These are phyloP conservation scores for Ocimum tenuiflorum DNA, from an alignment of 257 asterid species.

Conservation along the genomic window DNA sequence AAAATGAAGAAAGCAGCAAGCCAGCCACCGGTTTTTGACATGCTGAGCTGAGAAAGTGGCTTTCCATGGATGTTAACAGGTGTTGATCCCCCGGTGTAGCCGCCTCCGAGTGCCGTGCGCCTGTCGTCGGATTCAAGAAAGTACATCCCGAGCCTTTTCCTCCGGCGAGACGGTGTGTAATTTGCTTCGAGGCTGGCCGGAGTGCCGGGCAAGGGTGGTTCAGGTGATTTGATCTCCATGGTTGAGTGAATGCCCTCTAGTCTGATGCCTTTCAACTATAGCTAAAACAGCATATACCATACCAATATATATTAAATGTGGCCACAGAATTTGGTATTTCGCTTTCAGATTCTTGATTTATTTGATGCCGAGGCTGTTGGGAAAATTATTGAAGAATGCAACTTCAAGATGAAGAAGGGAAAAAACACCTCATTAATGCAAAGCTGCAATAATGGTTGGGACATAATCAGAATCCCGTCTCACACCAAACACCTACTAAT, in stretches of 20 bases:
- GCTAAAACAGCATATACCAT: neutral
- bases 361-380: conserved; percentile 25
- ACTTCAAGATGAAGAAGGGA: conserved; percentile 5
- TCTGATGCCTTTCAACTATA: neutral
- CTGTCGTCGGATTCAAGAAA: conserved; percentile 86
- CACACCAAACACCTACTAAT: conserved; percentile 7
- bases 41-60: conserved; percentile 51
- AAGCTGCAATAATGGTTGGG: conserved; percentile 32
- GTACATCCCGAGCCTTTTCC: conserved; percentile 59
- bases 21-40: conserved; percentile 94
- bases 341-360: conserved; percentile 11
- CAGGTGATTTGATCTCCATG: conserved; percentile 73
- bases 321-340: conserved; percentile 28
- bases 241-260: neutral
- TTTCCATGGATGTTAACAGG: conserved; percentile 87
- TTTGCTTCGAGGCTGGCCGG: conserved; percentile 16
- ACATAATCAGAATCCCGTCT: conserved; percentile 14
- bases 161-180: conserved; percentile 21
- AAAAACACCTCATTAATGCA: conserved; percentile 24
- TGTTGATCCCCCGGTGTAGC: conserved; percentile 69
- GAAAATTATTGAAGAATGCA: neutral
- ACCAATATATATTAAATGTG: conserved; percentile 22
- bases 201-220: conserved; percentile 17
- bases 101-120: conserved; percentile 75
- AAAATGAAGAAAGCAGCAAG: conserved; percentile 95